Conservation (phyloP, 345 rosid genomes). For the Euclidium syriacum region DNA sequence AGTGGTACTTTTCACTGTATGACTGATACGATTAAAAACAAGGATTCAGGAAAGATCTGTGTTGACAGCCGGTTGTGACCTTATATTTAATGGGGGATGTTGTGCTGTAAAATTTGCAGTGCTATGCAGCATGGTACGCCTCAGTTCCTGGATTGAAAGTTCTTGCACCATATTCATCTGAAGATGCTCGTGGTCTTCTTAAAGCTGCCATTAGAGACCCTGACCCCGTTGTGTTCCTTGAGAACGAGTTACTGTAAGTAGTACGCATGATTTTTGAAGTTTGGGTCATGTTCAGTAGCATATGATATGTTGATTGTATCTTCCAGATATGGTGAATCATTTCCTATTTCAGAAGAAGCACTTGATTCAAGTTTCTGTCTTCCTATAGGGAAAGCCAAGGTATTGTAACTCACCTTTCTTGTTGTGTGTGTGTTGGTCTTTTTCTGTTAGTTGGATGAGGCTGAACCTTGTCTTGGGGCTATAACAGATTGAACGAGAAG, state of each 20-base stretch:
- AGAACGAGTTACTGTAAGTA: constrained; percentile 88
- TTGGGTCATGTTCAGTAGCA: neutral
- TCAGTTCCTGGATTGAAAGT: constrained; percentile 91
- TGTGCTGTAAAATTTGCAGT: constrained; percentile 41
- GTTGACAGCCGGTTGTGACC: neutral
- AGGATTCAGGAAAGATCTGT: neutral
- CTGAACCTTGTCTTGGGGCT: neutral
- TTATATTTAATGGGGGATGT: neutral
- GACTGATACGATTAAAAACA: neutral
- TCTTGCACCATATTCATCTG: constrained; percentile 71
- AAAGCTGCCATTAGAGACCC: constrained; percentile 98
- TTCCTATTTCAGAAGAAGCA: constrained; percentile 81
- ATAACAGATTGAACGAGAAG: constrained; percentile 81
- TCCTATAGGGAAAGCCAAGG: constrained; percentile 97
- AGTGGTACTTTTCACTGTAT: neutral
- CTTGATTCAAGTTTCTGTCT: constrained; percentile 92
- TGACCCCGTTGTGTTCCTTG: constrained; percentile 92
- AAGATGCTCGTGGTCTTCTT: constrained; percentile 87
- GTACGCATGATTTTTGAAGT: neutral
- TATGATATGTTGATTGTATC: neutral
- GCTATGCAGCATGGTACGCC: constrained; percentile 92
- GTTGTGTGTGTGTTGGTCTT: neutral
- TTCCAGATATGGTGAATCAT: constrained; percentile 82
- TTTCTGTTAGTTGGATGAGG: neutral
- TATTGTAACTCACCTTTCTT: constrained; percentile 11